Percentiles rank a stretch among this genome's conserved stretches.
Conservation (phyloP, 2,329 filamentous ascomycete species). For the Pseudogymnoascus sp. region DNA sequence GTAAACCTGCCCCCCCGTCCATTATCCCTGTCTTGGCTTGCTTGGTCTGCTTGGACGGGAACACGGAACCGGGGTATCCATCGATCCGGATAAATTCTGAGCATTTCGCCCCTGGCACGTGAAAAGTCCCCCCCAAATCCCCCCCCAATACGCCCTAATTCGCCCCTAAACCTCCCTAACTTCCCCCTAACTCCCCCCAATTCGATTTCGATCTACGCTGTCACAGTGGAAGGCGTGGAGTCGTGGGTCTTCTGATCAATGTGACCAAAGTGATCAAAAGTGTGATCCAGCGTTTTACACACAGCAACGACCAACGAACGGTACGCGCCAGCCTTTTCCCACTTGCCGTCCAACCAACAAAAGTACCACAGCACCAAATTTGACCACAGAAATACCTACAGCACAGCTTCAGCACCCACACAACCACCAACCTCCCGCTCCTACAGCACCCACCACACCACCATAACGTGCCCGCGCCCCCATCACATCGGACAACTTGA, state of each 20-base stretch:
- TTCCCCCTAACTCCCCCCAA: background rate
- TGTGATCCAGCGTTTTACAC: background rate
- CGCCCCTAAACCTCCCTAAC: background rate
- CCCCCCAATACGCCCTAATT: background rate
- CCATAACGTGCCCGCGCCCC: background rate
- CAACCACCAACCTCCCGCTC: background rate
- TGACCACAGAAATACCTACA: no score
- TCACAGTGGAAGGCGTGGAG: background rate
- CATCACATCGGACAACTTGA: background rate
- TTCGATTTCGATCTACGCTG: background rate
- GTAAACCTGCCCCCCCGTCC: background rate
- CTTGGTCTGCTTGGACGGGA: background rate
- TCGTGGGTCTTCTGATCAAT: background rate
- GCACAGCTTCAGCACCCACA: background rate
- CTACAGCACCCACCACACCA: background rate
- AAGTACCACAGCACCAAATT: background rate
- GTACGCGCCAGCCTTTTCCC: background rate
- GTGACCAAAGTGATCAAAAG: background rate
- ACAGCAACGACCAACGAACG: background rate
- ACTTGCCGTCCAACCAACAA: background rate
- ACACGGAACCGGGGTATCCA: background rate
- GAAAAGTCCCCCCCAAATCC: background rate
- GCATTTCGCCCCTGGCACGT: slow-evolving; percentile 6
- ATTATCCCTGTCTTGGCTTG: background rate
- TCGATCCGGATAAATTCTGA: background rate